Evolutionary conservation across 257 asterid genomes (phyloP), one percentile per base, ranked within the genome.

Genomic region (Misopates orontium): DNA sequence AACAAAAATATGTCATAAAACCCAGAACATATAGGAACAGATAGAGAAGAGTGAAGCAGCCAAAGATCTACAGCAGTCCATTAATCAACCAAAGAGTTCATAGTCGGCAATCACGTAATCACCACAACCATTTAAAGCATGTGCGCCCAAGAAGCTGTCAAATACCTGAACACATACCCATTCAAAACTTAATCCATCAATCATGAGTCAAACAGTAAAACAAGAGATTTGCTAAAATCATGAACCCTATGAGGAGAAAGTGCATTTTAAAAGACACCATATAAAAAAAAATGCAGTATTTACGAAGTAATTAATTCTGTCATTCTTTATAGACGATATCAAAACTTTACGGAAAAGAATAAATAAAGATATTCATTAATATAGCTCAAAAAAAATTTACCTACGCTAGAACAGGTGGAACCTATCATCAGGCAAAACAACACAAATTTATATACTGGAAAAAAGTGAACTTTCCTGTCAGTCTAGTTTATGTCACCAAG

Each of bases 141-240:
- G 84, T 84, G 94, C 96, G 82, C 73, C 97, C 89, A 92, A 85
- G 88, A 81, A 85, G 96, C 98, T 89, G 95, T 87, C 87, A 85
- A 71, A 84, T 76, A 92, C 98, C 98, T 92, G 98, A 88, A 87
- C 92, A 88, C 75, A 78, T 80, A 79, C 71, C 75, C 85, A 80
- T 72, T 62, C 68, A 82, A 69, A 73, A 66, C 79, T 73, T 64
- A 83, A 89, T 79, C 62, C 88, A 81, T 76, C 73, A 84, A 70
- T 75, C 74, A 75, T 71, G 72, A 41, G 69, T 53, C 55, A 69
- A 79, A 68, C 80, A 76, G 74, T 55, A 80, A 66, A 72, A 45
- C 44, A 66, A 56, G 61, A 49, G 6, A 64, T 18, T 39, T 55
- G 59, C 40, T 49, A n/a, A 56, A 28, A 68, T 10, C 12, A n/a